Evolutionary conservation across 1,284 basidiomycete genomes (phyloP), one percentile per base, ranked within the genome.

Genomic region (Leccinum subatratum): DNA sequence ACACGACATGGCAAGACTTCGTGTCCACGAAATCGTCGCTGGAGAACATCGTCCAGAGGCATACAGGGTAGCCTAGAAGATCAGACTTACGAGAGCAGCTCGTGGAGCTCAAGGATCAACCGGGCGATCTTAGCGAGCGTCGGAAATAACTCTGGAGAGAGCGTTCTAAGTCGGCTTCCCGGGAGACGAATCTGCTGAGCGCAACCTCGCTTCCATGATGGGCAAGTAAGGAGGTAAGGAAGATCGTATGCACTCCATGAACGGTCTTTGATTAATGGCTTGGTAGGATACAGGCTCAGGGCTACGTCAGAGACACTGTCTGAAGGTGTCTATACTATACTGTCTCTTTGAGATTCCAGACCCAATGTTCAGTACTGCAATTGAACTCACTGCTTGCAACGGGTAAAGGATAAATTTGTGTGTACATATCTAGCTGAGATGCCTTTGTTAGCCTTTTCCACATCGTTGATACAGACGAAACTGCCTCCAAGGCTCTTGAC

Each of bases 141-240:
- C 82, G 92, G 73, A 98, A 96, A 83, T 94, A 96, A 67, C 79
- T 96, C 30, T 98, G 97, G 96, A 87, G 96, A 72, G 94, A 98
- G 77, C 95, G 98, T 71, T 90, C 93, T 1, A 96, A 94, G 78
- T 80, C 97, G 34, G 87, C 83, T 90, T 22, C 87, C 93, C 2
- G 83, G 83, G 83, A 18, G 91, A 93, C 67, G 91, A 97, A 78
- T 84, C 84, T 3, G 89, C 94, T 0, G 93, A 98, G 78, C 83
- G 95, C 64, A 81, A 80, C 16, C 80, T 99, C 51, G 89, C 92
- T 5, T 84, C 90, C 16, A 98, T 96, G 89, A 97, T 98, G 94
- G 95, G 98, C 78, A 93, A 94, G 82, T n/a, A n/a, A n/a, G n/a
- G n/a, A n/a, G n/a, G 94, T 93, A 63, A 69, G 83, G 75, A 6